Conservation (phyloP, 768 basidiomycete species). For the Mycena capillaripes region DNA sequence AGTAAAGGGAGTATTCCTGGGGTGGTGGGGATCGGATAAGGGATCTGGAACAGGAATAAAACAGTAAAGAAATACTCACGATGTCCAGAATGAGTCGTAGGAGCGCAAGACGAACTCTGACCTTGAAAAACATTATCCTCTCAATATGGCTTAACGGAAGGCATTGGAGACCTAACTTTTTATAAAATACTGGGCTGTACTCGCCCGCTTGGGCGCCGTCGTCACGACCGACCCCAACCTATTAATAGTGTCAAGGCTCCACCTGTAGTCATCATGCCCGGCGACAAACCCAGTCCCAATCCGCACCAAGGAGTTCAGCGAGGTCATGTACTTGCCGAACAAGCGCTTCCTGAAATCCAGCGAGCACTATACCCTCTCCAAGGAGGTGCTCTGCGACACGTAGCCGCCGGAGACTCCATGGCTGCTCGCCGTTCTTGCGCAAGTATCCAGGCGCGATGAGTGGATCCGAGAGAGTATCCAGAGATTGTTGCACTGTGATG, state of each 20-base stretch:
- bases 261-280: not conserved
- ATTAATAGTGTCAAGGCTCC: not conserved
- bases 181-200: slow-evolving; percentile 75
- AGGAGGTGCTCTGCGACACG: slow-evolving; percentile 62
- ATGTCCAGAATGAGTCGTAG: slow-evolving; percentile 70
- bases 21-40: too few species aligned
- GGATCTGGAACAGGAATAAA: too few species aligned
- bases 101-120: slow-evolving; percentile 52
- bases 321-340: slow-evolving; percentile 71
- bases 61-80: slow-evolving; percentile 48
- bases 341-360: slow-evolving; percentile 68
- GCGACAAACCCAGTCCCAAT: slow-evolving; percentile 65
- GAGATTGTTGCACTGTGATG: slow-evolving; percentile 61
- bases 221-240: slow-evolving; percentile 75
- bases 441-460: slow-evolving; percentile 50
- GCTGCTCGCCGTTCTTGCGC: slow-evolving; percentile 56
- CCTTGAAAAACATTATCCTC: slow-evolving; percentile 29
- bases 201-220: slow-evolving; percentile 70
- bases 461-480: slow-evolving; percentile 59
- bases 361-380: slow-evolving; percentile 54
- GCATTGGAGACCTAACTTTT: too few species aligned
- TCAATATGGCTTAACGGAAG: not conserved
- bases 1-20: slow-evolving; percentile 60
- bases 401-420: slow-evolving; percentile 67
- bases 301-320: slow-evolving; percentile 63